phyloP scores from a whole-genome alignment of 2,329 filamentous ascomycete species.

The Cadophora sp. region DNA sequence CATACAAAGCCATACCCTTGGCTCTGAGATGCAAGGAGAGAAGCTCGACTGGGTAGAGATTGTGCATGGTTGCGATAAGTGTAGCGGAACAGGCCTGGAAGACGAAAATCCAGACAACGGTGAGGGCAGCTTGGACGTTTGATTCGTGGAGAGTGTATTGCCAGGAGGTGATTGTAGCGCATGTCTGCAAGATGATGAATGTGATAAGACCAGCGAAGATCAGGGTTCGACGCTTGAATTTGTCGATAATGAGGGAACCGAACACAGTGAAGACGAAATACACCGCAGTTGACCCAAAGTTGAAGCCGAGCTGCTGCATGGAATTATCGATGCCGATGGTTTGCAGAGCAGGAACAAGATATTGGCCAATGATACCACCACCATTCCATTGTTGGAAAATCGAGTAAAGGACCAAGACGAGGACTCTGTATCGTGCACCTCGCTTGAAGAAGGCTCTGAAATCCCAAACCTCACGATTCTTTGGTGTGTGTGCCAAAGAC shows the following conservation, averaged over 20 bases:
- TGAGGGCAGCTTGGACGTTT: constrained; percentile 44
- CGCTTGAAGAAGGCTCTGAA: constrained; percentile 55
- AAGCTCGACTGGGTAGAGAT: constrained; percentile 44
- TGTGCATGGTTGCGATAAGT: constrained; percentile 50
- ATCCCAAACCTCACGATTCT: constrained; percentile 52
- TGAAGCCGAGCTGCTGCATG: constrained; percentile 32
- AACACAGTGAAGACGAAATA: constrained; percentile 35
- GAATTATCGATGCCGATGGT: constrained; percentile 32
- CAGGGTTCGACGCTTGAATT: constrained; percentile 46
- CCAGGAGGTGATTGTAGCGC: constrained; percentile 56
- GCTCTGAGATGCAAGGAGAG: constrained; percentile 49
- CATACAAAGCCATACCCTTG: constrained; percentile 43
- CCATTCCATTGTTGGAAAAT: constrained; percentile 39
- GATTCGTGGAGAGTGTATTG: constrained; percentile 45
- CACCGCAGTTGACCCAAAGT: constrained; percentile 32
- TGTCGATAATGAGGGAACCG: constrained; percentile 26
- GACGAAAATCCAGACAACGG: constrained; percentile 54
- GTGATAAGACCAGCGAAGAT: constrained; percentile 52
- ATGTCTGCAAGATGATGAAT: constrained; percentile 53
- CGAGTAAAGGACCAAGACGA: constrained; percentile 53
- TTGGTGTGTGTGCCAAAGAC: constrained; percentile 36
- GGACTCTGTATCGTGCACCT: constrained; percentile 50
- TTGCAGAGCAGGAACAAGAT: constrained; percentile 36
- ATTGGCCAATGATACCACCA: constrained; percentile 39
- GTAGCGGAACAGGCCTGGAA: constrained; percentile 55